Base-by-base conservation (phyloP, 306 rosid genomes). In the Ormosia semicastrata region DNA sequence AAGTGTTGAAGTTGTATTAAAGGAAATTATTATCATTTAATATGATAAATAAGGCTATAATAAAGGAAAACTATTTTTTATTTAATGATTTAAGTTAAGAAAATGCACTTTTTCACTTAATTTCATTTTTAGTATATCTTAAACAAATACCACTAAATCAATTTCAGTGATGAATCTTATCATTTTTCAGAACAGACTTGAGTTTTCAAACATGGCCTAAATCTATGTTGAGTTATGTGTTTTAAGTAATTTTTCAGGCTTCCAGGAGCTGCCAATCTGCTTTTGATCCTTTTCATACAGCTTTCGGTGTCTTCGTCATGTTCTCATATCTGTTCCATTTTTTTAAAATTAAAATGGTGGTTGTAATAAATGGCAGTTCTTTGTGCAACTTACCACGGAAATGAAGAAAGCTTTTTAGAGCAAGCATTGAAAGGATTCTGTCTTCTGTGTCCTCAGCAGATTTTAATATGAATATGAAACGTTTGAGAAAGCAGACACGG, bases 351-450 rank as follows among this genome's bases (percentile, higher is more conserved):
- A 24, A 0, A 50, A 58, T 67, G 46, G 59, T 57, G 80, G 49
- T 12, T 70, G 66, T 47, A 63, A 33, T 33, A 56, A 47, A 54
- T 13, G 74, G 66, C 46, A 30, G 33, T 18, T 49, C 43, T 60
- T 66, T 34, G 77, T 79, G 72, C 64, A 81, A 82, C 86, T 66
- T 47, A 91, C 99, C 99, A 64, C 92, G 86, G 71, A 88, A 92
- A 7, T 86, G 88, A 57, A 95, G 86, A 88, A 95, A 93, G 89
- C 88, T 87, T 58, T 79, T 86, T 65, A 95, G 76, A 7, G 96
- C 98, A 78, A 95, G 91, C 93, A 95, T 57, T 17, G 96, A 83
- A 74, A 95, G 99, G 86, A 90, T 81, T 88, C 89, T 93, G 75
- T 93, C 94, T 75, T 93, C 96, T 14, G 66, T 59, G 66, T 90